These are phyloP conservation scores for Neopestalotiopsis rosae DNA, from an alignment of 2,329 filamentous ascomycete genomes.

Conservation along the genomic window DNA sequence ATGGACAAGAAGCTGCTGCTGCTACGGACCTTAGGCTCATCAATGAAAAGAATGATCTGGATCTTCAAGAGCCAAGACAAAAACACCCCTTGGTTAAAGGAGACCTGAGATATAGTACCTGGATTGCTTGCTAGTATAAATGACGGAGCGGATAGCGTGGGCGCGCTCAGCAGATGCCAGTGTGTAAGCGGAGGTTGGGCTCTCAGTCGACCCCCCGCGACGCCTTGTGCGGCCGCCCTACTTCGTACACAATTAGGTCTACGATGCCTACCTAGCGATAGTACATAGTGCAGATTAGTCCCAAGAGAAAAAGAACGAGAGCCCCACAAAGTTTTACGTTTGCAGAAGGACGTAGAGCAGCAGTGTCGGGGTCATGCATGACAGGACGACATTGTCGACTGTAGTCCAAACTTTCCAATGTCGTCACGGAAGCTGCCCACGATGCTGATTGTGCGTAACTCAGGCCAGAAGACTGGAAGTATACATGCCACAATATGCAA, in stretches of 20 bases:
- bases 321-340: background rate
- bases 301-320: background rate
- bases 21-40: background rate
- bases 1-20: background rate
- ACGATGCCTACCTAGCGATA: background rate
- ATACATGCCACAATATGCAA: background rate
- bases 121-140: background rate
- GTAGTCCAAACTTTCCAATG: background rate
- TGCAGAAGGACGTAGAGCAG: background rate
- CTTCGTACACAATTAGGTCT: no score
- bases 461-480: background rate
- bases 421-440: conserved; percentile 4
- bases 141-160: background rate
- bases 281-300: background rate
- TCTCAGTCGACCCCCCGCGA: background rate
- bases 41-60: background rate
- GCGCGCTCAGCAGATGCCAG: background rate
- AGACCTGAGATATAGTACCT: background rate
- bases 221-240: conserved; percentile 1
- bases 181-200: background rate
- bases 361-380: background rate
- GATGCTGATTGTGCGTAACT: background rate
- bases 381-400: background rate
- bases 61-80: background rate
- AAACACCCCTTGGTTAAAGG: background rate